Evolutionary conservation across 257 asterid genomes (phyloP).

Genomic region (Solanum gracilifrons): DNA sequence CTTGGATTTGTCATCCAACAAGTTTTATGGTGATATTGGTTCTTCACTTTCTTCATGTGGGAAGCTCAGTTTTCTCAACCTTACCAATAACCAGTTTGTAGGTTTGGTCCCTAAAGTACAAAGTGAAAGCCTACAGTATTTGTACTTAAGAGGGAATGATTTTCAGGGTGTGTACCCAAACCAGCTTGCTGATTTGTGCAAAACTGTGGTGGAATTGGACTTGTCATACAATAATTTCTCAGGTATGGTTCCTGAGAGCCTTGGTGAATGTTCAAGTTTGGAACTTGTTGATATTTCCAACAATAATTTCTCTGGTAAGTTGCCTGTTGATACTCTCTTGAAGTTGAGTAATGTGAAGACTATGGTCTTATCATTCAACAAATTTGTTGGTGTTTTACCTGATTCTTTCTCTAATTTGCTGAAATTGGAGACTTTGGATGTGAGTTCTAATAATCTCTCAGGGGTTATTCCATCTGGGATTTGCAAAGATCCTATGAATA

Average conservation of each 20-base stretch:
- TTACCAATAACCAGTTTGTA: slow-evolving; percentile 55
- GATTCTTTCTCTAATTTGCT: slow-evolving; percentile 51
- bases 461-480: slow-evolving; percentile 67
- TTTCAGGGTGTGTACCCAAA: slow-evolving; percentile 51
- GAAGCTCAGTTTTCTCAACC: slow-evolving; percentile 52
- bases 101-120: slow-evolving; percentile 52
- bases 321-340: slow-evolving; percentile 50
- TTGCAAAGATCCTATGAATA: slow-evolving; percentile 45
- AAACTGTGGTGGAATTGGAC: slow-evolving; percentile 54
- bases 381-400: slow-evolving; percentile 59
- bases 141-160: slow-evolving; percentile 47
- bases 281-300: slow-evolving; percentile 51
- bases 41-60: slow-evolving; percentile 42
- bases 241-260: slow-evolving; percentile 52
- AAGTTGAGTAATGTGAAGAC: slow-evolving; percentile 49
- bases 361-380: slow-evolving; percentile 53
- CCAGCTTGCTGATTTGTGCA: slow-evolving; percentile 39
- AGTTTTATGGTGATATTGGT: slow-evolving; percentile 47
- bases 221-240: slow-evolving; percentile 55
- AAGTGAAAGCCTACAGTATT: slow-evolving; percentile 34
- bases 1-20: slow-evolving; percentile 77
- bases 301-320: slow-evolving; percentile 67
- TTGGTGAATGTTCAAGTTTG: slow-evolving; percentile 50
- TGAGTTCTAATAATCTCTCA: slow-evolving; percentile 67
- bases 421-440: slow-evolving; percentile 58